Percentiles rank a stretch among this genome's conserved stretches.
phyloP scores from a whole-genome alignment of 345 rosid species.

The Eucalyptus cloeziana region DNA sequence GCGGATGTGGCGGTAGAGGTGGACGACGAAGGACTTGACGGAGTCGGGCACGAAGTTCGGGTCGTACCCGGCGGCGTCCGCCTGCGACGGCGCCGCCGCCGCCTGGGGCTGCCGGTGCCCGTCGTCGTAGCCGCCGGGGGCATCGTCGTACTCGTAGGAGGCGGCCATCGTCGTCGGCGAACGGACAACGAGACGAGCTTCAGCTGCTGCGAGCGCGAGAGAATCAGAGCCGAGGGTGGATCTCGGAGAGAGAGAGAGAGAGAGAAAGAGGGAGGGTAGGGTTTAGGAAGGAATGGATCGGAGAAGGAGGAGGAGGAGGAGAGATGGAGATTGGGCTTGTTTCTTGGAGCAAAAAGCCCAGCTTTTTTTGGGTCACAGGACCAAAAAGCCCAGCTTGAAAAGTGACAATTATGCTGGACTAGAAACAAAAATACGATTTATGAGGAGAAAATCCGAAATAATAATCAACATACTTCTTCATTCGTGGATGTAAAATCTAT shows the following conservation, averaged over 20 bases:
- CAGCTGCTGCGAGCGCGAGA: neutral
- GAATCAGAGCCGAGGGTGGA: neutral
- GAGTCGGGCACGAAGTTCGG: constrained; percentile 92
- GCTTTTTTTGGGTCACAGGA: neutral
- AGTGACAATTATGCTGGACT: neutral
- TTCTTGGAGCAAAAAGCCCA: neutral
- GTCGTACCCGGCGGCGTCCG: constrained; percentile 52
- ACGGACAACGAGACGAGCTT: neutral
- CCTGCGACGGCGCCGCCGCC: neutral
- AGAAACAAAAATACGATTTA: neutral
- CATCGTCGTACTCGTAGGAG: constrained; percentile 30
- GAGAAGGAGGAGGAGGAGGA: neutral
- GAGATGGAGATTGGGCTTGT: neutral
- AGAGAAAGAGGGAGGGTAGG: neutral
- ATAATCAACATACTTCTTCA: no score
- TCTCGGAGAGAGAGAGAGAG: neutral
- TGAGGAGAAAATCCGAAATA: neutral
- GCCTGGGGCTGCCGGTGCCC: constrained; percentile 22
- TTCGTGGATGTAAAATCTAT: no score
- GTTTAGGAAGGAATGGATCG: neutral
- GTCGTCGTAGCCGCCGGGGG: constrained; percentile 33
- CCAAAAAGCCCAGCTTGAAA: neutral
- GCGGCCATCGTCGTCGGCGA: constrained; percentile 30
- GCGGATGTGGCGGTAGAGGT: constrained; percentile 92
- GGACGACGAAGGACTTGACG: constrained; percentile 82